A percentile compares a stretch with the other conserved stretches of the same genome.
These are phyloP conservation scores for Vigna trinervia DNA, from an alignment of 306 rosid species.

Conservation along the genomic window DNA sequence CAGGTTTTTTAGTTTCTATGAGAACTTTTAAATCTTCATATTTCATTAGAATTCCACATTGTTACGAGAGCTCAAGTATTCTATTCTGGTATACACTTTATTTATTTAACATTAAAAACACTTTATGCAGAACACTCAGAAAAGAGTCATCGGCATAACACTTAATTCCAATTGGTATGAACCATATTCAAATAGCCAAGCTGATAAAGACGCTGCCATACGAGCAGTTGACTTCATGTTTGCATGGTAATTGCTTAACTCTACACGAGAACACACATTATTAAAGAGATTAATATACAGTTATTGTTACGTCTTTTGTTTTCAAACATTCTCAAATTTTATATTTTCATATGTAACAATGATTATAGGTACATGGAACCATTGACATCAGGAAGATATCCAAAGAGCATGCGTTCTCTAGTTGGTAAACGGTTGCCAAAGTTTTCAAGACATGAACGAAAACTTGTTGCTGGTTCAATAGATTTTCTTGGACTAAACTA, in stretches of 20 bases:
- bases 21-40: background rate
- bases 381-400: slow-evolving; percentile 63
- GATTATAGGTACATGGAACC: slow-evolving; percentile 61
- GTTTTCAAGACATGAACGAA: slow-evolving; percentile 46
- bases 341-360: background rate
- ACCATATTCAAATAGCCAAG: slow-evolving; percentile 47
- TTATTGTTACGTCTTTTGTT: no score
- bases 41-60: background rate
- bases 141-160: slow-evolving; percentile 65
- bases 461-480: slow-evolving; percentile 52
- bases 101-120: background rate
- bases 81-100: background rate
- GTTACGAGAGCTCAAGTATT: background rate
- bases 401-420: slow-evolving; percentile 52
- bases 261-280: no score
- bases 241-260: slow-evolving; percentile 62
- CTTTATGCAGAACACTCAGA: slow-evolving; percentile 51
- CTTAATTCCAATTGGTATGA: slow-evolving; percentile 52
- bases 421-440: slow-evolving; percentile 60
- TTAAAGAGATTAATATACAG: no score
- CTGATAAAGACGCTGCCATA: slow-evolving; percentile 48
- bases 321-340: background rate
- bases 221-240: slow-evolving; percentile 65
- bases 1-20: slow-evolving; percentile 28
- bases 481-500: slow-evolving; percentile 76